Evolutionary conservation across 139 green algal genomes (phyloP).

Genomic region (Chlorella sp.): DNA sequence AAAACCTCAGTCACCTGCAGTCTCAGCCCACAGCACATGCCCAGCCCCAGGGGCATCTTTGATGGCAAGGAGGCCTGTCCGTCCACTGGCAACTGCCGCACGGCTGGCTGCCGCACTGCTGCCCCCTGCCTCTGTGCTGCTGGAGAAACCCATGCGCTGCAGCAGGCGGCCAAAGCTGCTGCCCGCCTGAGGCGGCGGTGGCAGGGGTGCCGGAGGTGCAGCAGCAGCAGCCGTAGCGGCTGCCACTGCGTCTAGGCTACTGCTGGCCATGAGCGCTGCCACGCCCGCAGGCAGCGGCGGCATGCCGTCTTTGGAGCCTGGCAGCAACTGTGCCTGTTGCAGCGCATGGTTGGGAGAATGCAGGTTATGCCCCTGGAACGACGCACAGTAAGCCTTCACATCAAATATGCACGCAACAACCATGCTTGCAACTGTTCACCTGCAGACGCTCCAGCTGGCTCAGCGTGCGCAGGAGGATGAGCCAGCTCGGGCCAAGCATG

Average conservation of each 20-base stretch:
- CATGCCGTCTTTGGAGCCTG: slow-evolving; percentile 7
- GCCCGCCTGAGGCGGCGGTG: slow-evolving; percentile 14
- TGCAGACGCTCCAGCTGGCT: slow-evolving; percentile 76
- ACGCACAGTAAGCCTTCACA: too few species aligned
- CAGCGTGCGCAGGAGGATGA: slow-evolving; percentile 75
- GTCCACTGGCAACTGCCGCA: neutral
- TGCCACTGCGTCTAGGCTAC: slow-evolving; percentile 22
- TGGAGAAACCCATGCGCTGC: slow-evolving; percentile 27
- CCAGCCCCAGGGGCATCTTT: slow-evolving; percentile 53
- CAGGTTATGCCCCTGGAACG: too few species aligned
- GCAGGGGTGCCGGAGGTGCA: neutral
- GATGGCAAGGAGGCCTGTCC: slow-evolving; percentile 25
- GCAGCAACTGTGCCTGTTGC: slow-evolving; percentile 34
- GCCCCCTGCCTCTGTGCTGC: slow-evolving; percentile 1
- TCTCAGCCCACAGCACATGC: slow-evolving; percentile 71
- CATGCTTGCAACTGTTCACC: too few species aligned
- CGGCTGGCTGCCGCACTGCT: neutral
- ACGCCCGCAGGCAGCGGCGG: slow-evolving; percentile 1
- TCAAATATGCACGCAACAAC: too few species aligned
- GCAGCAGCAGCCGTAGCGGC: neutral
- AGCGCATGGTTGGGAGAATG: too few species aligned
- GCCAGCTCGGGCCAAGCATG: slow-evolving; percentile 78
- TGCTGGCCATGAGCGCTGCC: slow-evolving; percentile 7
- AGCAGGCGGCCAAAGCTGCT: slow-evolving; percentile 43
- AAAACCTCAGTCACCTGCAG: too few species aligned